Conservation (phyloP, 2,329 filamentous ascomycete species). For the Calonectria hawksworthii region DNA sequence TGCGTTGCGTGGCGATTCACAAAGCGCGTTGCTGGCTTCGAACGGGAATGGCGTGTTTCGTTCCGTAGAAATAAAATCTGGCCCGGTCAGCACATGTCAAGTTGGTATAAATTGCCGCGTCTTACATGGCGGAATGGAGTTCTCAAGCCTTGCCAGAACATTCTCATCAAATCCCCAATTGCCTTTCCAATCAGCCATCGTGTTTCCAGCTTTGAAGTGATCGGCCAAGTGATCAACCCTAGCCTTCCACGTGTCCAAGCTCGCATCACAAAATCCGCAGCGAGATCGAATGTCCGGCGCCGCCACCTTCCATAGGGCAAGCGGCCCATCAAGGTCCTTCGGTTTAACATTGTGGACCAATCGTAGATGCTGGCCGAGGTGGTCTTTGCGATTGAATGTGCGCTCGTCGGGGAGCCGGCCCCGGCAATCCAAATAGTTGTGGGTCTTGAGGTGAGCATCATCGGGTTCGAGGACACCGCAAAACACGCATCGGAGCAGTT, state of each 20-base stretch:
- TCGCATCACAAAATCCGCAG: slow-evolving; percentile 56
- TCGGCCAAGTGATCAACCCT: slow-evolving; percentile 55
- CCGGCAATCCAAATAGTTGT: slow-evolving; percentile 59
- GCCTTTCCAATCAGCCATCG: slow-evolving; percentile 57
- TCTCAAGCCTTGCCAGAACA: slow-evolving; percentile 53
- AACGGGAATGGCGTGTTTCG: slow-evolving; percentile 28
- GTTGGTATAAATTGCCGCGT: neutral
- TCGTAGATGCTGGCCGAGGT: slow-evolving; percentile 55
- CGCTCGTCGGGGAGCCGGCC: slow-evolving; percentile 60
- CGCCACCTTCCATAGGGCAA: slow-evolving; percentile 11
- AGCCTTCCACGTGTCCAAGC: slow-evolving; percentile 51
- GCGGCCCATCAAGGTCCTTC: neutral
- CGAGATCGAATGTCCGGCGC: slow-evolving; percentile 35
- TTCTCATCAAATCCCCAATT: slow-evolving; percentile 56
- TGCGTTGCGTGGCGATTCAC: slow-evolving; percentile 21
- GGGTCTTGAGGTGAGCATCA: slow-evolving; percentile 47
- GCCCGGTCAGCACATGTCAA: neutral
- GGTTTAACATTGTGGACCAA: slow-evolving; percentile 49
- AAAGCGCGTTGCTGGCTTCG: slow-evolving; percentile 21
- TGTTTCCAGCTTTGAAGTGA: slow-evolving; percentile 55
- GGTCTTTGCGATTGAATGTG: slow-evolving; percentile 57
- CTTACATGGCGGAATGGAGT: slow-evolving; percentile 53
- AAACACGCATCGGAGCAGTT: slow-evolving; percentile 56
- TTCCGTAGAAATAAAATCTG: slow-evolving; percentile 29
- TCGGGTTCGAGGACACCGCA: slow-evolving; percentile 49